A percentile compares a stretch with the other conserved stretches of the same genome.
Conservation (phyloP, 2,329 filamentous ascomycete species). For the Curvularia spicifera region DNA sequence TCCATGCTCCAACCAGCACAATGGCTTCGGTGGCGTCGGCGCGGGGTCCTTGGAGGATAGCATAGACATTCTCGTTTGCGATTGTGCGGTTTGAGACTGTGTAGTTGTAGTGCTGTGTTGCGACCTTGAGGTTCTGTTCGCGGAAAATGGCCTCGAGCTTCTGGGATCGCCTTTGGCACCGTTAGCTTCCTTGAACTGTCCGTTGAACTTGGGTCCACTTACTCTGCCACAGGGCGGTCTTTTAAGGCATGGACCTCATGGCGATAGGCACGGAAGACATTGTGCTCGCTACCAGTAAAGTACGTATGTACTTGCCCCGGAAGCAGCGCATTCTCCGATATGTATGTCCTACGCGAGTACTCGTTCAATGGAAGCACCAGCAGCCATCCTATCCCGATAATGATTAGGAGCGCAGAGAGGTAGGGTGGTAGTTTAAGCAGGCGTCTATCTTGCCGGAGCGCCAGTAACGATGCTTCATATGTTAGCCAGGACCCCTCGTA, state of each 20-base stretch:
- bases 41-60: slow-evolving; percentile 87
- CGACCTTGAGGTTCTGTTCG: slow-evolving; percentile 83
- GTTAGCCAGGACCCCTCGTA: slow-evolving; percentile 21
- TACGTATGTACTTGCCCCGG: slow-evolving; percentile 98
- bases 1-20: slow-evolving; percentile 88
- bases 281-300: slow-evolving; percentile 94
- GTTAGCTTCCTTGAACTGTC: slow-evolving; percentile 15
- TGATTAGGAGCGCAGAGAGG: slow-evolving; percentile 81
- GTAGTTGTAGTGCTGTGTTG: slow-evolving; percentile 87
- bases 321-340: slow-evolving; percentile 94
- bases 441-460: slow-evolving; percentile 79
- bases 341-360: slow-evolving; percentile 91
- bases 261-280: slow-evolving; percentile 88
- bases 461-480: slow-evolving; percentile 62
- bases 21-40: slow-evolving; percentile 98
- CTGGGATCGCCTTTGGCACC: slow-evolving; percentile 63
- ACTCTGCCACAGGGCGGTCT: slow-evolving; percentile 49
- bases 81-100: slow-evolving; percentile 75
- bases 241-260: slow-evolving; percentile 76
- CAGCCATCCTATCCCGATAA: slow-evolving; percentile 88
- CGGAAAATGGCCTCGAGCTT: slow-evolving; percentile 77
- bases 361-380: slow-evolving; percentile 86
- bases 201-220: slow-evolving; percentile 20
- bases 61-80: slow-evolving; percentile 88
- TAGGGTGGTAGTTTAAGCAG: slow-evolving; percentile 85